A percentile compares a stretch with the other conserved stretches of the same genome.
Conservation (phyloP, 352 stramenopile species). For the Nothophytophthora sp. region DNA sequence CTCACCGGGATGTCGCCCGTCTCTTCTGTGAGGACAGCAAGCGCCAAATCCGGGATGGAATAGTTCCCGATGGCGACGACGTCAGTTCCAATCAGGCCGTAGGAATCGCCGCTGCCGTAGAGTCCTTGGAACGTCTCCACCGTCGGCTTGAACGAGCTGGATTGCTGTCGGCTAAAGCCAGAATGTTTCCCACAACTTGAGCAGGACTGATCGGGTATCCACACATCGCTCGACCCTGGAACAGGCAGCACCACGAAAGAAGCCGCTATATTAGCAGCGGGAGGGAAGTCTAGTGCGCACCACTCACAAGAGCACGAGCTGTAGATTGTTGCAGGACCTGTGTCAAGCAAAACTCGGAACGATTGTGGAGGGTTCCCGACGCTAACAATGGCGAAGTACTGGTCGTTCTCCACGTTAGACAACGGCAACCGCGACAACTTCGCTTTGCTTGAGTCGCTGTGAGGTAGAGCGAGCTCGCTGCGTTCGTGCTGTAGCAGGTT, state of each 20-base stretch:
- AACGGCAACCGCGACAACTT: constrained; percentile 19
- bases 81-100: constrained; percentile 36
- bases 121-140: constrained; percentile 36
- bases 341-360: constrained; percentile 38
- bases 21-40: constrained; percentile 47
- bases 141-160: constrained; percentile 25
- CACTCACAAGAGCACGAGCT: too few species aligned
- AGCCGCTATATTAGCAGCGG: background rate
- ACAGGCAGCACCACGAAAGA: background rate
- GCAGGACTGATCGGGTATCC: constrained; percentile 36
- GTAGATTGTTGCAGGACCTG: constrained; percentile 5
- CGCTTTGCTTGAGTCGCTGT: background rate
- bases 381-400: constrained; percentile 26
- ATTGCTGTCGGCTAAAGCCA: constrained; percentile 33
- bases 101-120: constrained; percentile 54
- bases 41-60: constrained; percentile 25
- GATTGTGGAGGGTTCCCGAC: constrained; percentile 37
- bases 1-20: constrained; percentile 48
- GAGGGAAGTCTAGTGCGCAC: too few species aligned
- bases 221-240: constrained; percentile 38
- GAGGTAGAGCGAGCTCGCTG: too few species aligned
- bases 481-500: too few species aligned
- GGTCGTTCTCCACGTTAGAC: constrained; percentile 22
- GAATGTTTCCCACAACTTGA: constrained; percentile 56
- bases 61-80: constrained; percentile 37